Percentiles rank a stretch among this genome's conserved stretches.
Conservation (phyloP, 163 green algal genomes). For the Scenedesmus sp. region DNA sequence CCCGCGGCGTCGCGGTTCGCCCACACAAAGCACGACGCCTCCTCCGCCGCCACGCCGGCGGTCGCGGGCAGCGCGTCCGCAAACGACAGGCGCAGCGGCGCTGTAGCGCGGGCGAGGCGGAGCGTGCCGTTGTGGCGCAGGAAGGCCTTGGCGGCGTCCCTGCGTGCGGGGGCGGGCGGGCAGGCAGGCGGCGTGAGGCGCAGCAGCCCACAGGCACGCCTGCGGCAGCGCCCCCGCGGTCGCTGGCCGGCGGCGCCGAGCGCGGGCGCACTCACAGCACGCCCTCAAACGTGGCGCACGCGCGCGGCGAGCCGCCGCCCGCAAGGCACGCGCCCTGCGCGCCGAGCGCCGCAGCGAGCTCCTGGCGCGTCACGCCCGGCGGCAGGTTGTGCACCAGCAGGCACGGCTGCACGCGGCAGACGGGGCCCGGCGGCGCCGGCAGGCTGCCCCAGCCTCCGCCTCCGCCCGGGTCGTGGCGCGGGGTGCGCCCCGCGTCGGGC, state of each 20-base stretch:
- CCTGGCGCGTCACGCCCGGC: not conserved
- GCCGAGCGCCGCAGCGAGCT: not conserved
- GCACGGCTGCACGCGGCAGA: conserved; percentile 29
- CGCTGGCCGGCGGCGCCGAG: conserved; percentile 42
- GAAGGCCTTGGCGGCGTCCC: conserved; percentile 30
- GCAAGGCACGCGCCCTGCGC: conserved; percentile 12
- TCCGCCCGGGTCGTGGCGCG: too few relatives aligned
- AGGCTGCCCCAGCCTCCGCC: not conserved
- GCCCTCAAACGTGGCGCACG: conserved; percentile 25
- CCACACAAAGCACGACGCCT: conserved; percentile 9
- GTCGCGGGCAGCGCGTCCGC: conserved; percentile 1
- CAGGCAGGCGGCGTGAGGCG: not conserved
- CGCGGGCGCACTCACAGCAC: conserved; percentile 17
- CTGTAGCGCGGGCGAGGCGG: not conserved
- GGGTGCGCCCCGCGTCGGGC: not conserved
- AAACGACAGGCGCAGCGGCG: conserved; percentile 7
- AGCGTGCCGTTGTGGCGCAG: conserved; percentile 17
- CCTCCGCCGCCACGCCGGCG: not conserved
- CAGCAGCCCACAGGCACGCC: not conserved
- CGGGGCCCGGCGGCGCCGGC: not conserved
- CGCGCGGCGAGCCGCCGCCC: not conserved
- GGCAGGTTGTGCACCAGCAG: conserved; percentile 23
- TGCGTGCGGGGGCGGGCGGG: conserved; percentile 4
- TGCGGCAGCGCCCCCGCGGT: conserved; percentile 49
- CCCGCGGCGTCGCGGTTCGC: conserved; percentile 5